Percentiles rank a stretch among this genome's conserved stretches.
These are phyloP conservation scores for Domatiomyces globalis DNA, from an alignment of 2,329 filamentous ascomycete genomes.

Conservation along the genomic window DNA sequence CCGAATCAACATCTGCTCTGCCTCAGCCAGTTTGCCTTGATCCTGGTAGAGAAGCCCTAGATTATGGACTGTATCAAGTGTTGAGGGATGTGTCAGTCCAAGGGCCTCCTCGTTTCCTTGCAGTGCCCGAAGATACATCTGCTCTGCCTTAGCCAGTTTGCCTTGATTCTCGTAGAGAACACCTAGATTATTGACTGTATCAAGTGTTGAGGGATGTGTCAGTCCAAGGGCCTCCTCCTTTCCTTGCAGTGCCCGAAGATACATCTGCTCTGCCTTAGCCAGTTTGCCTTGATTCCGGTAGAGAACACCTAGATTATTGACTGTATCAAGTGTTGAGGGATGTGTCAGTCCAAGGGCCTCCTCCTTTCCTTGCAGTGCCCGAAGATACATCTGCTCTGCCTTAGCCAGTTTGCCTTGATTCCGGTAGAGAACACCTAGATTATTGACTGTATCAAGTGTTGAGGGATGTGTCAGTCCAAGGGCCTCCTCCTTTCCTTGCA, in stretches of 20 bases:
- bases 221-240: conserved; percentile 11
- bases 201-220: conserved; percentile 4
- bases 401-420: conserved; percentile 17
- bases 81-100: conserved; percentile 17
- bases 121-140: conserved; percentile 18
- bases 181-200: conserved; percentile 18
- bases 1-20: conserved; percentile 18
- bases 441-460: conserved; percentile 13
- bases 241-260: conserved; percentile 13
- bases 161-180: conserved; percentile 16
- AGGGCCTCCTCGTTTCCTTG: conserved; percentile 14
- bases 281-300: conserved; percentile 17
- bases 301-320: conserved; percentile 8
- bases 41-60: conserved; percentile 17
- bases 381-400: conserved; percentile 18
- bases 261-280: conserved; percentile 16
- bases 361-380: conserved; percentile 11
- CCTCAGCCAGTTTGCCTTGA: conserved; percentile 15
- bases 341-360: conserved; percentile 12
- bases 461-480: conserved; percentile 10
- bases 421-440: conserved; percentile 11
- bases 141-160: conserved; percentile 18
- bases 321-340: conserved; percentile 12
- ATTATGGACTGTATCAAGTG: conserved; percentile 18
- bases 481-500: conserved; percentile 5